Evolutionary conservation across 1,139 yeast species (phyloP).

Genomic region (Debaryomycetaceae sp.): DNA sequence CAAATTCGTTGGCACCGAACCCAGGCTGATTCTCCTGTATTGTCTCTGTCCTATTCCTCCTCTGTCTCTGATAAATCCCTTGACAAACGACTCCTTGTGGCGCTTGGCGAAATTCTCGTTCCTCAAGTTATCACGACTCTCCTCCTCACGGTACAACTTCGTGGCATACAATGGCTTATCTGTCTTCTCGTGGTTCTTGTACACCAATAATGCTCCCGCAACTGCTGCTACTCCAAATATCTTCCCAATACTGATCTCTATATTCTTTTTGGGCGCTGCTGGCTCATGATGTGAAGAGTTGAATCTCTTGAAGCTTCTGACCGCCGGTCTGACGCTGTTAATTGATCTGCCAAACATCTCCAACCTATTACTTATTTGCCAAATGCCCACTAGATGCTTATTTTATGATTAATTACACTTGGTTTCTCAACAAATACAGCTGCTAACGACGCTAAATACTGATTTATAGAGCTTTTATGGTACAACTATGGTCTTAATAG

Average conservation of each 20-base stretch:
- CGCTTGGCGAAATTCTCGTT: slow-evolving; percentile 36
- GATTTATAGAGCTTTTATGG: no score
- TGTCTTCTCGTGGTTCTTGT: slow-evolving; percentile 33
- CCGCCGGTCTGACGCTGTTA: slow-evolving; percentile 6
- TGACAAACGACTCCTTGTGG: slow-evolving; percentile 42
- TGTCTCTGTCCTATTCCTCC: slow-evolving; percentile 48
- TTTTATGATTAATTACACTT: no score
- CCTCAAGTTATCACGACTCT: slow-evolving; percentile 36
- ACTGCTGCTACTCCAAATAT: slow-evolving; percentile 42
- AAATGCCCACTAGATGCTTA: no score
- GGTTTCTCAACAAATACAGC: no score
- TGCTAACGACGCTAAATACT: no score
- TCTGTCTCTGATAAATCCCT: slow-evolving; percentile 43
- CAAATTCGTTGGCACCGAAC: slow-evolving; percentile 30
- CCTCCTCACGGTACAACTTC: slow-evolving; percentile 36
- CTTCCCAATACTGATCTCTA: slow-evolving; percentile 39
- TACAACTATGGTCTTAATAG: no score
- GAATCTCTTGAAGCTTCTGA: slow-evolving; percentile 23
- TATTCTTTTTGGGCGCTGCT: slow-evolving; percentile 27
- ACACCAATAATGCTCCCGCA: slow-evolving; percentile 38
- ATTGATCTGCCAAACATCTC: slow-evolving; percentile 23
- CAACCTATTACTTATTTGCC: neutral
- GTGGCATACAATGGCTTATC: slow-evolving; percentile 41
- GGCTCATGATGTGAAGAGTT: slow-evolving; percentile 30
- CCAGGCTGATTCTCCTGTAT: slow-evolving; percentile 32